A percentile compares a stretch with the other conserved stretches of the same genome.
Conservation (phyloP, 1,284 basidiomycete species). For the Ganoderma boninense region DNA sequence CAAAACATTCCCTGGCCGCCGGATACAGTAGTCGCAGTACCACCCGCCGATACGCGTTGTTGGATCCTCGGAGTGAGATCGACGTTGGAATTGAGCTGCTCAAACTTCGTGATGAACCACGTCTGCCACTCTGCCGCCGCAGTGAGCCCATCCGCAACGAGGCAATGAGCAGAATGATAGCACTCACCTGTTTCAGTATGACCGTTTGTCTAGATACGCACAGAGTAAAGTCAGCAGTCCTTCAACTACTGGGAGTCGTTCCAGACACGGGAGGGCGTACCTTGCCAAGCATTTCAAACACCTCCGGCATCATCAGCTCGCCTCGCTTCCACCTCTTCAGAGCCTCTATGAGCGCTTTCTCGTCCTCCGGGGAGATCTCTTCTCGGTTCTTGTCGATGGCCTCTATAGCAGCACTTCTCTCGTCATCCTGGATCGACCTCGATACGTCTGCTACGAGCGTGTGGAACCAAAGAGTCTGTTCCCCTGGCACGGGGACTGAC, state of each 20-base stretch:
- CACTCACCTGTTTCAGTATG: not conserved
- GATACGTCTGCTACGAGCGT: not conserved
- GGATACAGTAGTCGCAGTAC: not conserved
- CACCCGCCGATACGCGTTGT: no score
- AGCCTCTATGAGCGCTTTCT: not conserved
- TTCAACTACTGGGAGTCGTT: not conserved
- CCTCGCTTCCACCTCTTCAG: not conserved
- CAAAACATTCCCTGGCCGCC: not conserved
- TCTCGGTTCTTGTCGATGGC: not conserved
- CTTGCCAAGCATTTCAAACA: not conserved
- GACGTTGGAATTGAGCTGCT: not conserved
- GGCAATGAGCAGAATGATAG: not conserved
- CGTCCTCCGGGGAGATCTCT: not conserved
- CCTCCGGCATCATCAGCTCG: not conserved
- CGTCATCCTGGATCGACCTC: not conserved
- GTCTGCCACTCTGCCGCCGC: not conserved
- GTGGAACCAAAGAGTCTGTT: not conserved
- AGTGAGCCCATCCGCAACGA: not conserved
- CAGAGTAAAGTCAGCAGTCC: not conserved
- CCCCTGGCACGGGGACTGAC: not conserved
- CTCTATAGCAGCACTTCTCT: not conserved
- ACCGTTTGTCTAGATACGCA: not conserved
- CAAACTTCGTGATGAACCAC: not conserved
- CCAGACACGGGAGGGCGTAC: not conserved
- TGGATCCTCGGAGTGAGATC: no score